Evolutionary conservation across 2,329 filamentous ascomycete species (phyloP).

Genomic region (Diaporthe destruens): DNA sequence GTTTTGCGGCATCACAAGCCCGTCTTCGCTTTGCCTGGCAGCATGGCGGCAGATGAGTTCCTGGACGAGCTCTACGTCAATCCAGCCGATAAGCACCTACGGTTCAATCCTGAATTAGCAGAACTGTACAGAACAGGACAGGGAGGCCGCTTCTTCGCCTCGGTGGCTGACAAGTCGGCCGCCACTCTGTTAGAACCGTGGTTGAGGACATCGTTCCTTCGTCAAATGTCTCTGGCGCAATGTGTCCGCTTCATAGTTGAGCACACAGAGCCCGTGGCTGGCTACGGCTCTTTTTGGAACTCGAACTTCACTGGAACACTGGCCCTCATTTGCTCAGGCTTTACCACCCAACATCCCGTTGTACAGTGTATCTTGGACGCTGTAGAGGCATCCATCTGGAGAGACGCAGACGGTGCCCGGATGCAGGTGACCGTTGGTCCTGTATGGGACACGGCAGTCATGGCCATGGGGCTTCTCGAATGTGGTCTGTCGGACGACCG

Average conservation of each 20-base stretch:
- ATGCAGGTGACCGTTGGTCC: constrained; percentile 49
- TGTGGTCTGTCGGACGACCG: constrained; percentile 32
- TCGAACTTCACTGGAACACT: constrained; percentile 26
- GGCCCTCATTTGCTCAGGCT: constrained; percentile 13
- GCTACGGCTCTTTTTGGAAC: constrained; percentile 28
- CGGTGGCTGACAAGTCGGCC: no score
- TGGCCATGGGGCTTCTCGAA: constrained; percentile 49
- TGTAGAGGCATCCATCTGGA: constrained; percentile 46
- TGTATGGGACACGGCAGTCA: constrained; percentile 53
- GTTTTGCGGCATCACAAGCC: not conserved
- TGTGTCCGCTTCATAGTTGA: no score
- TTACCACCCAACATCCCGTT: constrained; percentile 13
- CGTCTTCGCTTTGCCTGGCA: no score
- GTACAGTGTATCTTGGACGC: constrained; percentile 45
- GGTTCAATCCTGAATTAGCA: not conserved
- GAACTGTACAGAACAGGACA: no score
- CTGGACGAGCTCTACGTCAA: constrained; percentile 14
- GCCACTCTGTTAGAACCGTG: no score
- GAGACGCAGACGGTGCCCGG: constrained; percentile 47
- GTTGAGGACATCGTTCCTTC: constrained; percentile 39
- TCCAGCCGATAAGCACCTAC: not conserved
- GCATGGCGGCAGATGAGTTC: constrained; percentile 2
- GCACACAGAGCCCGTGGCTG: no score
- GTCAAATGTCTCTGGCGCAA: no score
- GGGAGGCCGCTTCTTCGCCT: no score